phyloP scores from a whole-genome alignment of 2,329 filamentous ascomycete genomes.

The Paraconiothyrium brasiliense region DNA sequence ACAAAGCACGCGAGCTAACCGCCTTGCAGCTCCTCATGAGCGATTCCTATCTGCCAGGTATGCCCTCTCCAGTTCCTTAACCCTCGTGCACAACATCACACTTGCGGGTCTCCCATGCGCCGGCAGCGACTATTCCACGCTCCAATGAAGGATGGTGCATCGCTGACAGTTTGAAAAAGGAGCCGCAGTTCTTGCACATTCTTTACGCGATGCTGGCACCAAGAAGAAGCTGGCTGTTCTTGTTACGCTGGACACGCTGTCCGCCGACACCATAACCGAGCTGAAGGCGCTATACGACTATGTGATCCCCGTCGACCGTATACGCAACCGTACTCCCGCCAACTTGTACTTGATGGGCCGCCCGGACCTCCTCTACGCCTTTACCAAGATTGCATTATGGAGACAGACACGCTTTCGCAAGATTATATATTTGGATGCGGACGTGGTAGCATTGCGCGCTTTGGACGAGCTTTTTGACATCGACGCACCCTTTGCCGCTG shows the following conservation, averaged over 20 bases:
- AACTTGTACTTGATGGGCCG: constrained; percentile 95
- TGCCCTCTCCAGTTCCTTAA: constrained; percentile 3
- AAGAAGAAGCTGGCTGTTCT: constrained; percentile 86
- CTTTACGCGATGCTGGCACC: constrained; percentile 88
- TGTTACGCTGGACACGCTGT: constrained; percentile 82
- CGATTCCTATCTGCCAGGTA: constrained; percentile 93
- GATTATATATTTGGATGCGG: constrained; percentile 94
- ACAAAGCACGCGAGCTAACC: constrained; percentile 37
- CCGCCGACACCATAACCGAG: constrained; percentile 77
- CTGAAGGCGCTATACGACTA: constrained; percentile 88
- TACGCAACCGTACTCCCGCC: constrained; percentile 77
- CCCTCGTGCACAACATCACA: neutral
- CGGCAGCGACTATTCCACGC: neutral
- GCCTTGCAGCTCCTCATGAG: constrained; percentile 81
- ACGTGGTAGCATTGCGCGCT: constrained; percentile 88
- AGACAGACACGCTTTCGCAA: constrained; percentile 87
- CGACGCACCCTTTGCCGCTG: constrained; percentile 71
- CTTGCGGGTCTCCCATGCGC: neutral
- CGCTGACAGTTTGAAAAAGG: constrained; percentile 61
- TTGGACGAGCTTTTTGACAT: constrained; percentile 90
- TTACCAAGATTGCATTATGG: constrained; percentile 97
- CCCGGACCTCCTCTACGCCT: constrained; percentile 87
- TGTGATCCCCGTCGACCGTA: constrained; percentile 82
- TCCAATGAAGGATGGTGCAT: constrained; percentile 5
- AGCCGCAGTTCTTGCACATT: constrained; percentile 92